Base-by-base conservation (phyloP, 768 basidiomycete species). In the Leccinum subtestaceum region DNA sequence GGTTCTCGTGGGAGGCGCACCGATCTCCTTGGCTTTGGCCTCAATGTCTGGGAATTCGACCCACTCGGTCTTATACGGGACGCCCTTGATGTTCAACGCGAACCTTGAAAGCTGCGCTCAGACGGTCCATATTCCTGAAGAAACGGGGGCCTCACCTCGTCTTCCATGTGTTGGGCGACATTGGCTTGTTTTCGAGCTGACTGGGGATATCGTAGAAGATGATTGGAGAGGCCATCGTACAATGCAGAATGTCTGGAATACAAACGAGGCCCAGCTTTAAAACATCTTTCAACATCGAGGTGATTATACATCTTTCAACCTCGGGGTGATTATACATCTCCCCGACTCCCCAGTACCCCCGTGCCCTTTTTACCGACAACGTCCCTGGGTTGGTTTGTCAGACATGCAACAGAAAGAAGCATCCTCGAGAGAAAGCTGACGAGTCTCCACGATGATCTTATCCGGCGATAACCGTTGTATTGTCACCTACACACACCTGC, bases 151-250 rank as follows among this genome's bases (percentile, higher is more conserved):
- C 70, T 52, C 47, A 77, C 81, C 81, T 64, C 12, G 70, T 67
- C 65, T 78, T 81, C 77, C 76, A 80, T 23, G 78, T 76, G 58
- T 80, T 82, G 6, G 79, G 76, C 5, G 78, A 78, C 75, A 29
- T 29, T 29, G 29, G 29, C 29, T 29, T 69, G 47, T 8, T 55
- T 1, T 64, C 57, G 7, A 71, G 53, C 43, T 63, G 70, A 36
- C 73, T 72, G n/a, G 77, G 76, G 45, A 83, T 76, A 57, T 82
- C 81, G 68, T 81, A 83, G 46, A 81, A 67, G 58, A 78, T 76
- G 57, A 70, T 71, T 5, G 78, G 31, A 32, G 31, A 50, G 13
- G 59, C 15, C 72, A 76, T 75, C 40, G 62, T 49, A 56, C 34
- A 48, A 5, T 27, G 23, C 43, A 51, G 12, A 40, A 52, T 51